A percentile compares a stretch with the other conserved stretches of the same genome.
Evolutionary conservation across 2,329 filamentous ascomycete genomes (phyloP).

Genomic region (Claviceps spartinae): DNA sequence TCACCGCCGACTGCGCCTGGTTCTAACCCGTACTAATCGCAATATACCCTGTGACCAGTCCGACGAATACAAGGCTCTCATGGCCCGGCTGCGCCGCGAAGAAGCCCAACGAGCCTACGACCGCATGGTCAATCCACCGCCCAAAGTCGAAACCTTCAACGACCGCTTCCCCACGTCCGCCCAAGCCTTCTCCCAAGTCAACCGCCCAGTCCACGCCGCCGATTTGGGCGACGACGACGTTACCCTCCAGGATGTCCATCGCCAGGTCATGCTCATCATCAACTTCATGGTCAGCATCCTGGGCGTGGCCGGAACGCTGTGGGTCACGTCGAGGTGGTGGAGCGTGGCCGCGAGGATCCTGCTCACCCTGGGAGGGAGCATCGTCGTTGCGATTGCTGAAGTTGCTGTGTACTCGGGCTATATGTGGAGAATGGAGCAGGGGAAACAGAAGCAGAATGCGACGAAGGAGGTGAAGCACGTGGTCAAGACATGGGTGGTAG

Average conservation of each 20-base stretch:
- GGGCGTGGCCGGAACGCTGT: constrained; percentile 63
- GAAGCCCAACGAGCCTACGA: constrained; percentile 75
- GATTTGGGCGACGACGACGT: constrained; percentile 48
- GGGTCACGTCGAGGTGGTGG: constrained; percentile 69
- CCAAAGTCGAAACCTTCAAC: constrained; percentile 42
- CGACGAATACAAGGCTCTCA: constrained; percentile 72
- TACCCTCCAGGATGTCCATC: constrained; percentile 59
- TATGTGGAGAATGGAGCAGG: constrained; percentile 55
- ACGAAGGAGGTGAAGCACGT: constrained; percentile 55
- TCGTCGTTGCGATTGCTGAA: constrained; percentile 60
- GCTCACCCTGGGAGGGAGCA: constrained; percentile 55
- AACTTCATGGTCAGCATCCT: constrained; percentile 83
- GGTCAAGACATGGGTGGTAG: constrained; percentile 57
- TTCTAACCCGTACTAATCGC: constrained; percentile 6
- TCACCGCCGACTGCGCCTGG: background rate
- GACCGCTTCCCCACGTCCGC: constrained; percentile 44
- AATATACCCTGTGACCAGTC: constrained; percentile 35
- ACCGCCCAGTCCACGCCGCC: constrained; percentile 29
- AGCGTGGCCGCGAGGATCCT: constrained; percentile 55
- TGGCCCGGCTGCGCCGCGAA: constrained; percentile 70
- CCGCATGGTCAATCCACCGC: constrained; percentile 55
- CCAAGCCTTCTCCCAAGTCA: constrained; percentile 41
- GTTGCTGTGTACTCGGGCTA: constrained; percentile 67
- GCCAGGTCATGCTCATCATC: constrained; percentile 72
- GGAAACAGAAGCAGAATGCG: constrained; percentile 47